Conservation (phyloP, 2,329 filamentous ascomycete genomes). For the Penicillium sp. region DNA sequence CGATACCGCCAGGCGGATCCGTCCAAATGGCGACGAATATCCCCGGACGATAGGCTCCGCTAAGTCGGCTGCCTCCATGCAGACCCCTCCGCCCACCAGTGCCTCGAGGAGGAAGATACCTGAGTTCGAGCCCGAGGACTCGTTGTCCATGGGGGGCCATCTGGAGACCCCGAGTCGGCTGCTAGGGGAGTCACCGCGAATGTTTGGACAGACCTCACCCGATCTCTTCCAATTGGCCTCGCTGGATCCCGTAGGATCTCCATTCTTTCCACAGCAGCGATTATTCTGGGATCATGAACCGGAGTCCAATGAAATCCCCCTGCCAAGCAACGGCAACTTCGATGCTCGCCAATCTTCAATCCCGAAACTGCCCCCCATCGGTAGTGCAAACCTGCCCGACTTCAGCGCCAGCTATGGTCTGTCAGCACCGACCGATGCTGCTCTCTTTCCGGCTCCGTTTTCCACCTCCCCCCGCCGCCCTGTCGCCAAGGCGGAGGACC, state of each 20-base stretch:
- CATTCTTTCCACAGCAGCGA: constrained; percentile 56
- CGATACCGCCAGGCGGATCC: constrained; percentile 37
- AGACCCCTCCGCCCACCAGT: constrained; percentile 63
- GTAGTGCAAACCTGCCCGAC: constrained; percentile 35
- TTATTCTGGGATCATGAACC: constrained; percentile 52
- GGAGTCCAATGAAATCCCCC: constrained; percentile 22
- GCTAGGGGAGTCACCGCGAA: constrained; percentile 46
- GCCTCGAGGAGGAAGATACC: constrained; percentile 53
- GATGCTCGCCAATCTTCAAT: constrained; percentile 33
- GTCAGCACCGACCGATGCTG: constrained; percentile 35
- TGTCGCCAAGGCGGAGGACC: constrained; percentile 44
- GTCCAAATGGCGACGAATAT: constrained; percentile 31
- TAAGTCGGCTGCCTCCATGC: constrained; percentile 53
- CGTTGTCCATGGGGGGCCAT: constrained; percentile 28
- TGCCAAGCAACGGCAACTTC: constrained; percentile 13
- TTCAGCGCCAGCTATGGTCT: constrained; percentile 33
- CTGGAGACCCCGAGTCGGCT: constrained; percentile 49
- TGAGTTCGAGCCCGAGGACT: constrained; percentile 28
- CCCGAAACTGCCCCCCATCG: constrained; percentile 39
- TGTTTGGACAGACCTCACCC: constrained; percentile 60
- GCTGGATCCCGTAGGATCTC: constrained; percentile 57
- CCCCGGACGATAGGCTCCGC: constrained; percentile 37
- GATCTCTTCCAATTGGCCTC: constrained; percentile 57
- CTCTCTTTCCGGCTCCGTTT: constrained; percentile 46
- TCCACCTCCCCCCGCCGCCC: constrained; percentile 48